These are phyloP conservation scores for Plasmodium vinckei DNA, from an alignment of 169 alveolate species.

Conservation along the genomic window DNA sequence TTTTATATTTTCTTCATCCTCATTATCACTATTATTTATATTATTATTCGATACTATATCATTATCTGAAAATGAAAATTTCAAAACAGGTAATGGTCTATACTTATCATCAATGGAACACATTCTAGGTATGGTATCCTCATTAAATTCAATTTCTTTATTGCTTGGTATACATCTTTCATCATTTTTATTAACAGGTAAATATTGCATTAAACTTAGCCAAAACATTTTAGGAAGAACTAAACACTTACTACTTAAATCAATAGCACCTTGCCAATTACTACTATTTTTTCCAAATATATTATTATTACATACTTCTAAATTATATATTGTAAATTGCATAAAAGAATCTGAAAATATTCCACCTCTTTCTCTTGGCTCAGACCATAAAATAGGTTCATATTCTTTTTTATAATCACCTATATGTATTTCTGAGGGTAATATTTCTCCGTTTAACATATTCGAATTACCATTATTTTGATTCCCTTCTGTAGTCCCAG, in stretches of 20 bases:
- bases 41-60: slow-evolving; percentile 79
- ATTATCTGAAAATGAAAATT: slow-evolving; percentile 24
- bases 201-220: slow-evolving; percentile 83
- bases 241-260: slow-evolving; percentile 80
- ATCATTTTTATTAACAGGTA: slow-evolving; percentile 80
- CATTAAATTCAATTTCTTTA: slow-evolving; percentile 26
- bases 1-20: not conserved
- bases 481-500: not conserved
- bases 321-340: slow-evolving; percentile 81
- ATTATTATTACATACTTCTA: slow-evolving; percentile 79
- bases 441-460: not conserved
- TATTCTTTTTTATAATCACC: slow-evolving; percentile 71
- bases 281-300: slow-evolving; percentile 82
- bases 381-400: slow-evolving; percentile 80
- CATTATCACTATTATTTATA: slow-evolving; percentile 2
- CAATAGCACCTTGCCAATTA: slow-evolving; percentile 83
- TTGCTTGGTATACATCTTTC: slow-evolving; percentile 52
- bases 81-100: slow-evolving; percentile 75
- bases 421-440: slow-evolving; percentile 60
- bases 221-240: slow-evolving; percentile 85
- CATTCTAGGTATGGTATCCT: slow-evolving; percentile 44
- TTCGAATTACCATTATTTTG: not conserved
- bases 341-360: slow-evolving; percentile 80
- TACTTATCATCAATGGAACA: slow-evolving; percentile 69
- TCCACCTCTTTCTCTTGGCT: slow-evolving; percentile 84